phyloP scores from a whole-genome alignment of 495 filamentous ascomycete genomes.

The Amniculicola lignicola region DNA sequence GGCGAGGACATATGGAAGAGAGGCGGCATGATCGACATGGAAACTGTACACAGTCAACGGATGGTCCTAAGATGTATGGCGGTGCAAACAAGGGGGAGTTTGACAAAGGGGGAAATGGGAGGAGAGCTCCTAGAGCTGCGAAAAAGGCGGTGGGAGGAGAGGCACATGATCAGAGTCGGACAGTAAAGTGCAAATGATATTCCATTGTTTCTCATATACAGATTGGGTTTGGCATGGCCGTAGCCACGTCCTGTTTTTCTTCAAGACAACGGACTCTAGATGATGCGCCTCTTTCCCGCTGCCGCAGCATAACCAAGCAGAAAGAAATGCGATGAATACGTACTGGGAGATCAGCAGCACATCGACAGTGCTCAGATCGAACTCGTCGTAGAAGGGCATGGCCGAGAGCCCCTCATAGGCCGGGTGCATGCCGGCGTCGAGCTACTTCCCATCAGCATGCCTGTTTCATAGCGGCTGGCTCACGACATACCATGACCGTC shows the following conservation, averaged over 20 bases:
- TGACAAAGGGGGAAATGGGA: neutral
- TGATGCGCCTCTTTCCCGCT: slow-evolving; percentile 20
- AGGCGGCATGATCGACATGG: slow-evolving; percentile 94
- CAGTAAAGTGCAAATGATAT: slow-evolving; percentile 27
- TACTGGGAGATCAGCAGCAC: slow-evolving; percentile 98
- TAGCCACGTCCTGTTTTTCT: too few species aligned
- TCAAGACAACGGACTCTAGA: slow-evolving; percentile 4
- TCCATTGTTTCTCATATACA: slow-evolving; percentile 39
- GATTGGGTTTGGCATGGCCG: neutral
- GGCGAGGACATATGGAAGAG: slow-evolving; percentile 90
- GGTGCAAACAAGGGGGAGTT: too few species aligned
- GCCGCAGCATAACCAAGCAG: neutral
- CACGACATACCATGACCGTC: slow-evolving; percentile 78
- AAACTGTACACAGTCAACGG: slow-evolving; percentile 58
- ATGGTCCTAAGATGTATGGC: neutral
- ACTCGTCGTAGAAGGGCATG: slow-evolving; percentile 96
- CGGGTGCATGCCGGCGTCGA: slow-evolving; percentile 94
- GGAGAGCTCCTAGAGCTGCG: neutral
- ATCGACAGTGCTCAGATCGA: slow-evolving; percentile 94
- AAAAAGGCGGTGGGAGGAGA: neutral
- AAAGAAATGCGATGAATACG: slow-evolving; percentile 45
- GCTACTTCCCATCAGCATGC: slow-evolving; percentile 49
- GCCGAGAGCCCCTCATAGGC: slow-evolving; percentile 94
- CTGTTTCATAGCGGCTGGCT: neutral
- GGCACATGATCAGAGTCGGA: slow-evolving; percentile 30